These are phyloP conservation scores for Microsporum audouinii DNA, from an alignment of 2,329 filamentous ascomycete species.

Conservation along the genomic window DNA sequence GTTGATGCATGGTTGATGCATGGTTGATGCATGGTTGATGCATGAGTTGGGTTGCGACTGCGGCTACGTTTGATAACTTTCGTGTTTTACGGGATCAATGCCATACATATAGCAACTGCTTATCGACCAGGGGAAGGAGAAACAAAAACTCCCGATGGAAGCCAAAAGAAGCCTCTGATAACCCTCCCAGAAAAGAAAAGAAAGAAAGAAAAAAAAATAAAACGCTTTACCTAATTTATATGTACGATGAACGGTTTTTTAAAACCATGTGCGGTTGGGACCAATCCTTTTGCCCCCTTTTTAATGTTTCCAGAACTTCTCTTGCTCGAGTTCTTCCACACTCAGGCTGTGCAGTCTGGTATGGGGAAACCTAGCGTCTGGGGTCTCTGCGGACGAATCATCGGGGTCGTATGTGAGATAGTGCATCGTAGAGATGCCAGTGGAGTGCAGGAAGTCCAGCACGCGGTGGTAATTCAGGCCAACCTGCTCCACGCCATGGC, in stretches of 20 bases:
- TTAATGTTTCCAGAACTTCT: constrained; percentile 23
- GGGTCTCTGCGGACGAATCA: constrained; percentile 10
- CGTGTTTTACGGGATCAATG: neutral
- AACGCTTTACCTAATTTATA: neutral
- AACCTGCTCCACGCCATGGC: constrained; percentile 76
- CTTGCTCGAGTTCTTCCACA: constrained; percentile 26
- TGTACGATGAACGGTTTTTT: neutral
- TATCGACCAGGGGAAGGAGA: neutral
- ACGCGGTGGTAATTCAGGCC: constrained; percentile 69
- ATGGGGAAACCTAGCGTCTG: constrained; percentile 29
- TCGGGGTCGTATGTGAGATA: constrained; percentile 25
- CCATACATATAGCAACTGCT: neutral
- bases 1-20: neutral
- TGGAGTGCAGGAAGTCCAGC: constrained; percentile 54
- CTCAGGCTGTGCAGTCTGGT: constrained; percentile 24
- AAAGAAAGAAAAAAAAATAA: neutral
- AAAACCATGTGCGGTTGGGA: neutral
- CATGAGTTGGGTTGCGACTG: neutral
- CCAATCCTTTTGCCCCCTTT: neutral
- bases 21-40: neutral
- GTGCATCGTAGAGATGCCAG: constrained; percentile 30
- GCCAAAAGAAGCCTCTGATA: neutral
- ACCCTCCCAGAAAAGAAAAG: neutral
- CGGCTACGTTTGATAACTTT: neutral
- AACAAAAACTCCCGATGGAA: neutral